A percentile compares a stretch with the other conserved stretches of the same genome.
Evolutionary conservation across 179 eudicot species (phyloP).

Genomic region (Monotropa hypopitys): DNA sequence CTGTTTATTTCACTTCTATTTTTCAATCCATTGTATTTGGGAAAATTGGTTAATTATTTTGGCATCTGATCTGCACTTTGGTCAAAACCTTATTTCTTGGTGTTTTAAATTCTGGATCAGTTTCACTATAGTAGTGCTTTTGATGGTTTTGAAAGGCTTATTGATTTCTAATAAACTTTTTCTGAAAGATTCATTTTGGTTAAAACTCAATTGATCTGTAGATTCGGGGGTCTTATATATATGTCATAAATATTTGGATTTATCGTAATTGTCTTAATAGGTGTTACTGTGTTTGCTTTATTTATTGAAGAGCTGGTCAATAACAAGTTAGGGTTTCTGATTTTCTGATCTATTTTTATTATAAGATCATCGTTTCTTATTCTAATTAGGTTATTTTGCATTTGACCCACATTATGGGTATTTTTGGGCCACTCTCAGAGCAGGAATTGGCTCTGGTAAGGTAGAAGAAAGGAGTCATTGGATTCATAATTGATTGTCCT

Average conservation of each 20-base stretch:
- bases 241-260: background rate
- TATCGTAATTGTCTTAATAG: background rate
- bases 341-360: background rate
- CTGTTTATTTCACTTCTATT: background rate
- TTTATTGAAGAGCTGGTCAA: background rate
- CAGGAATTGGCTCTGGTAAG: constrained; percentile 9
- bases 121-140: background rate
- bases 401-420: constrained; percentile 6
- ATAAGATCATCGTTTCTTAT: background rate
- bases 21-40: constrained; percentile 1
- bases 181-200: constrained; percentile 10
- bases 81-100: constrained; percentile 5
- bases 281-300: background rate
- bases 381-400: background rate
- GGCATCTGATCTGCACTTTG: background rate
- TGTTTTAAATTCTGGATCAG: constrained; percentile 8
- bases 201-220: constrained; percentile 8
- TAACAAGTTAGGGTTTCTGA: background rate
- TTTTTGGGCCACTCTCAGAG: constrained; percentile 7
- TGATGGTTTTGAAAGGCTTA: background rate
- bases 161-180: background rate
- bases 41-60: background rate
- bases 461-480: constrained; percentile 2
- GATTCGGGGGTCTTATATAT: constrained; percentile 11
- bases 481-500: constrained; percentile 8